Conservation (phyloP, 1,139 yeast genomes). For the Starmera stellimalicola region DNA sequence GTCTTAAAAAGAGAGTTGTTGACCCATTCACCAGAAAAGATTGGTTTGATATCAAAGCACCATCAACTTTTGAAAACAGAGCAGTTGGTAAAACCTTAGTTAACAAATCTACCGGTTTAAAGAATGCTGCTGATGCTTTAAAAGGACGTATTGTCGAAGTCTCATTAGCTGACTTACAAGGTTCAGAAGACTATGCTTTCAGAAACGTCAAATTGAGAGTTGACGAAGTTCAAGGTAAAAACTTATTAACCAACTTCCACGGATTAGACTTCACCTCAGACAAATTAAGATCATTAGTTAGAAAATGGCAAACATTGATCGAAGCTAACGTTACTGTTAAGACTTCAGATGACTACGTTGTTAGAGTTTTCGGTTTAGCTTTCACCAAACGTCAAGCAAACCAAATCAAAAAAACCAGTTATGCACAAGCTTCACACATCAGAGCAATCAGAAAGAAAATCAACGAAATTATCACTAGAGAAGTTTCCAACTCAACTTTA, state of each 20-base stretch:
- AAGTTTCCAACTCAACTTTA: conserved; percentile 75
- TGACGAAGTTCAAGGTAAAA: conserved; percentile 90
- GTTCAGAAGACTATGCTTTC: conserved; percentile 88
- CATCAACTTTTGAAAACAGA: conserved; percentile 89
- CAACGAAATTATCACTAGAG: conserved; percentile 78
- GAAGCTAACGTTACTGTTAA: conserved; percentile 89
- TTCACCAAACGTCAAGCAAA: conserved; percentile 87
- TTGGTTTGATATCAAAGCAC: conserved; percentile 93
- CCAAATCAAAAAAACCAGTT: conserved; percentile 86
- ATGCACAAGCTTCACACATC: conserved; percentile 86
- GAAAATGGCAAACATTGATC: conserved; percentile 90
- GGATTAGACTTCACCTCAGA: conserved; percentile 88
- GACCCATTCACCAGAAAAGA: conserved; percentile 95
- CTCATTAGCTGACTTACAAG: conserved; percentile 83
- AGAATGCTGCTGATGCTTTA: conserved; percentile 86
- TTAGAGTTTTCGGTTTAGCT: conserved; percentile 84
- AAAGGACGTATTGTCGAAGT: conserved; percentile 88
- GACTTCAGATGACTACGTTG: conserved; percentile 85
- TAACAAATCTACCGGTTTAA: conserved; percentile 89
- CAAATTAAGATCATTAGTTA: conserved; percentile 82
- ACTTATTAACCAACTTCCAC: conserved; percentile 91
- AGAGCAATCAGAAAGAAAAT: conserved; percentile 81
- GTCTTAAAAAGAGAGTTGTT: conserved; percentile 90
- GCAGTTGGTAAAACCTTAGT: conserved; percentile 91
- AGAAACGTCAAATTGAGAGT: conserved; percentile 85